Base-by-base conservation (phyloP, 2,329 filamentous ascomycete species). In the Didymella sp. region DNA sequence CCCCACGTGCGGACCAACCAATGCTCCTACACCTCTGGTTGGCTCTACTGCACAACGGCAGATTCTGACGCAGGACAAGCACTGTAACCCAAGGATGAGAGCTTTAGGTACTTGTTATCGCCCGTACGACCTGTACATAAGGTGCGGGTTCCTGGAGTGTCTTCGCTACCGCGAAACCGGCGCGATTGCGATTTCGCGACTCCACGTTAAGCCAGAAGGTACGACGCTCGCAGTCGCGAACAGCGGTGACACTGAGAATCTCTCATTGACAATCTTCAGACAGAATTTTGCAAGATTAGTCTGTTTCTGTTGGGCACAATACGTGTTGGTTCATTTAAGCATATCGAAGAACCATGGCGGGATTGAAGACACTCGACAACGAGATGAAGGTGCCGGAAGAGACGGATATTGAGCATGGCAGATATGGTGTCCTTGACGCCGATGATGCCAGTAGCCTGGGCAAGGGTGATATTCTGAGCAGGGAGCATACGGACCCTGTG, bases 401-500 rank as follows among this genome's bases (percentile, higher is more conserved):
- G 15, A 28, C 48, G 11, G 60, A 62, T 47, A 47, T 63, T 13
- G 62, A 63, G 47, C 46, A 43, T 2, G 31, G 49, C 2, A 51
- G n/a, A 21, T 38, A 31, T 13, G 43, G 43, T 9, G 12, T 44
- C 33, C n/a, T 51, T 22, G 44, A 30, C 19, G 35, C 31, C 3
- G 56, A 59, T 22, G 60, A 67, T 17, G 50, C 45, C 44, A 58
- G 51, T 21, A 65, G 56, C 25, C 3, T 69, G 17, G 60, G 53
- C 24, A 78, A 78, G 50, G 75, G 72, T 38, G 86, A 89, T 63
- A 74, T 89, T 22, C 78, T 89, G 13, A 79, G 78, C 4, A 74
- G 80, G 51, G 83, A 88, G 71, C 80, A 84, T 65, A 75, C 84
- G 25, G 87, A 89, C 67, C 84, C 85, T 4, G 85, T 83, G 1